Percentiles rank a stretch among this genome's conserved stretches.
These are phyloP conservation scores for Rhizopogon sp. DNA, from an alignment of 768 basidiomycete species.

Conservation along the genomic window DNA sequence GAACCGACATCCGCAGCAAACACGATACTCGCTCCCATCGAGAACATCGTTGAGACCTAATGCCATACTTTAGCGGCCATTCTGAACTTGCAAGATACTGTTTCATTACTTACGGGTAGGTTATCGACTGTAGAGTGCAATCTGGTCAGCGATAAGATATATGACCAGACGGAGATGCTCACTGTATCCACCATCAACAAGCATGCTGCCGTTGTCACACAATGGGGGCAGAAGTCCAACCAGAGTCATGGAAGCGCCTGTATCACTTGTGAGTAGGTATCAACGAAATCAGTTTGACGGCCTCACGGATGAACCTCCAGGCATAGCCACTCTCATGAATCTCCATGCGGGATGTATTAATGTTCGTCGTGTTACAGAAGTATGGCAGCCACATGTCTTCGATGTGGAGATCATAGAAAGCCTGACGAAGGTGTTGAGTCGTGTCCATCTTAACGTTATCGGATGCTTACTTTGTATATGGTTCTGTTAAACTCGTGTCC, in stretches of 20 bases:
- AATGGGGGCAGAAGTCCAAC: slow-evolving; percentile 93
- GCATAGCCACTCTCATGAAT: slow-evolving; percentile 98
- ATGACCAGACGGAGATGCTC: slow-evolving; percentile 19
- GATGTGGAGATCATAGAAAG: slow-evolving; percentile 91
- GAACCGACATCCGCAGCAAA: slow-evolving; percentile 93
- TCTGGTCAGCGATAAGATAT: slow-evolving; percentile 10
- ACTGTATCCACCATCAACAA: slow-evolving; percentile 91
- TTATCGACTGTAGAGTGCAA: slow-evolving; percentile 63
- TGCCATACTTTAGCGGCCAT: slow-evolving; percentile 1
- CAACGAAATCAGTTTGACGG: neutral
- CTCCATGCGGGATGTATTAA: slow-evolving; percentile 94
- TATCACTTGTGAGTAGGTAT: slow-evolving; percentile 1
- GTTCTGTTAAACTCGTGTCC: slow-evolving; percentile 94
- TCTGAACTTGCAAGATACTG: neutral
- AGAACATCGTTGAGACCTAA: slow-evolving; percentile 87
- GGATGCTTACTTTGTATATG: slow-evolving; percentile 70
- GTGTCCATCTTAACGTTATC: neutral
- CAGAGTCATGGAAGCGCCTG: slow-evolving; percentile 95
- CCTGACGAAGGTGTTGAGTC: slow-evolving; percentile 32
- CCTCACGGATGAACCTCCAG: slow-evolving; percentile 85
- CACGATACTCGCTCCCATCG: slow-evolving; percentile 84
- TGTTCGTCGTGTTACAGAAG: slow-evolving; percentile 98
- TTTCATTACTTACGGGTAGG: slow-evolving; percentile 56
- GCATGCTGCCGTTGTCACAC: slow-evolving; percentile 89
- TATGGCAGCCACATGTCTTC: slow-evolving; percentile 99